Evolutionary conservation across 2,329 filamentous ascomycete genomes (phyloP), one percentile per base, ranked within the genome.

Genomic region (Fusarium odoratissimum): DNA sequence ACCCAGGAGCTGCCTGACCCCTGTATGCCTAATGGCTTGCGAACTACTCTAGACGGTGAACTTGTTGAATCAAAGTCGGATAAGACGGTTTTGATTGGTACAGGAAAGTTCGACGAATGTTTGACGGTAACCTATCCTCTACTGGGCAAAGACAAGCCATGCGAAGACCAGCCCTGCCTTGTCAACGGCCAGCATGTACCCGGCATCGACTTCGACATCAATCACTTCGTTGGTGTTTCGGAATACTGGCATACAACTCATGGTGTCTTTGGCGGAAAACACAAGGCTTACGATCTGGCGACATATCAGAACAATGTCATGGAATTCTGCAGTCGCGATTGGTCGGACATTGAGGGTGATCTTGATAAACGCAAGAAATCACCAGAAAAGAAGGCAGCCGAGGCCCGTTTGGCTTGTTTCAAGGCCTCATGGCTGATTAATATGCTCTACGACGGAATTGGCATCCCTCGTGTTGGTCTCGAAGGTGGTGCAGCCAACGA

Each of bases 181-280:
- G 86, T 99, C 42, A 94, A 98, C 76, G 95, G 96, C 2, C 91
- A 95, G 71, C 95, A 98, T 79, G 95, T 96, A 2, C 96, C 96
- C 3, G 93, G 94, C 7, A 98, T 99, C 72, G 96, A 99, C 80
- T 99, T 98, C 78, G 92, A 96, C 70, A 91, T 98, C 40, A 99
- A 99, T 77, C 97, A 98, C 80, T 99, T 99, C 78, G 92, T 99
- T 33, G 96, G 96, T 16, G 95, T 99, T 7, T 98, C 95, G 2
- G 96, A 99, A 80, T 99, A 97, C 82, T 99, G 96, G 95, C 96
- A 99, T 81, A 97, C 95, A 0, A 99, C 96, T 0, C 96, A 99
- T 77, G 95, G 96, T 60, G 92, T 98, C 4, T 98, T 99, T 76
- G 91, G 90, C 8, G 91, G 93, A 72, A 88, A 89, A 69, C 92